Base-by-base conservation (phyloP, 768 basidiomycete species). In the Psilocybe sp. region DNA sequence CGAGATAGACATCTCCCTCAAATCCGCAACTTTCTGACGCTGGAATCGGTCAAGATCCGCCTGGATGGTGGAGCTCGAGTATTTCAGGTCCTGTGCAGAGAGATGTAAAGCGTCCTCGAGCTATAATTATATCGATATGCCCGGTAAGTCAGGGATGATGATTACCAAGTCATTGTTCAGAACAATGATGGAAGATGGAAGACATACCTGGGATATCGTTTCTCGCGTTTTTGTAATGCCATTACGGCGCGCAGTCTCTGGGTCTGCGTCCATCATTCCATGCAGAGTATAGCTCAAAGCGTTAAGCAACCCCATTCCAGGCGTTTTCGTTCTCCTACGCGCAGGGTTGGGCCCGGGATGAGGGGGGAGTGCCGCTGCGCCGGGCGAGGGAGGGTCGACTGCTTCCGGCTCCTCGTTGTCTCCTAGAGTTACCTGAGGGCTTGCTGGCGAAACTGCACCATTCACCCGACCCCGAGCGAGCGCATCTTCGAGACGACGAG, bases 221-320 rank as follows among this genome's bases (percentile, higher is more conserved):
- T 98, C 96, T 58, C 91, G 81, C 4, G 93, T 94, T 73, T 97
- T 98, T 53, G 88, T 88, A 55, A 99, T 98, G 46, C 86, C 82
- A 61, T 89, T 98, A 55, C 97, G 77, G 52, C 97, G 76, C 5
- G 96, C 95, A 14, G 89, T 91, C 72, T 98, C 97, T 2, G 97
- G 97, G 69, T 99, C 97, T 14, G 90, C 90, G 59, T 99, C 97
- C 87, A 99, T 98, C 85, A 98, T 95, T 4, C 96, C 95, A 58
- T 95, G 93, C 48, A 99, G 66, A 18, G 94, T 95, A 69, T 97
- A 95, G 62, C 88, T 93, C 38, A 99, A 73, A 13, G 97, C 97
- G 58, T 85, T 92, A 33, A 99, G 61, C 18, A 99, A 70, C 15
- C 92, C 94, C 78, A 90, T 90, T 6, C 89, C 89, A 47, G 89